Percentiles rank a stretch among this genome's conserved stretches.
Conservation (phyloP, 208 protist genomes). For the Trichomonas vaginalis region DNA sequence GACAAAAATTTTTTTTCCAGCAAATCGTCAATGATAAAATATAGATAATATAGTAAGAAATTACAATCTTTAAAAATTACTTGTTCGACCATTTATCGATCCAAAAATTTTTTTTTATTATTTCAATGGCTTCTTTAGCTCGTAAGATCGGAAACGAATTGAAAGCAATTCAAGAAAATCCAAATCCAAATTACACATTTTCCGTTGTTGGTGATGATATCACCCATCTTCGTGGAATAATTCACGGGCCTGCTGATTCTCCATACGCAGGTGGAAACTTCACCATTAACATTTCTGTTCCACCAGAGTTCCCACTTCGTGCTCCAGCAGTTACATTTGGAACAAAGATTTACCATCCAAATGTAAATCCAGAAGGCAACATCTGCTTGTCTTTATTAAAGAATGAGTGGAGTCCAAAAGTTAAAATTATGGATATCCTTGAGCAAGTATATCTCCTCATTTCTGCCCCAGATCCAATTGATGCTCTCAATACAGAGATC, state of each 20-base stretch:
- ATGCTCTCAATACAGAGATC: conserved; percentile 19
- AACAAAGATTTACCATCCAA: conserved; percentile 18
- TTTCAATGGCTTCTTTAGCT: neutral
- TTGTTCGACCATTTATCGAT: no score
- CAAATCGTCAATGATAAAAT: no score
- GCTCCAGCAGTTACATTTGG: conserved; percentile 17
- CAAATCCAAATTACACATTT: neutral
- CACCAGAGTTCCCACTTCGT: conserved; percentile 21
- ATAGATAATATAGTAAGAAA: no score
- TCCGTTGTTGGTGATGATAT: neutral
- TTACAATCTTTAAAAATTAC: no score
- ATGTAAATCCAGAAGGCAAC: neutral
- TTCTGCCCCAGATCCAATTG: conserved; percentile 20
- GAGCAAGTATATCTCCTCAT: neutral
- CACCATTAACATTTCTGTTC: conserved; percentile 16
- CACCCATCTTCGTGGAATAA: neutral
- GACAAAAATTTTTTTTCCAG: no score
- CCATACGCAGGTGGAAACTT: conserved; percentile 23
- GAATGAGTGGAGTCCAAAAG: neutral
- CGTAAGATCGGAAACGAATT: neutral
- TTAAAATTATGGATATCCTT: neutral
- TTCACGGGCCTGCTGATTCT: conserved; percentile 18
- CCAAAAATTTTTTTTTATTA: no score
- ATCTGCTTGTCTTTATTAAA: neutral
- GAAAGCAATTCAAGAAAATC: neutral